A percentile compares a stretch with the other conserved stretches of the same genome.
phyloP scores from a whole-genome alignment of 2,329 filamentous ascomycete species.

The Alternaria viburni region DNA sequence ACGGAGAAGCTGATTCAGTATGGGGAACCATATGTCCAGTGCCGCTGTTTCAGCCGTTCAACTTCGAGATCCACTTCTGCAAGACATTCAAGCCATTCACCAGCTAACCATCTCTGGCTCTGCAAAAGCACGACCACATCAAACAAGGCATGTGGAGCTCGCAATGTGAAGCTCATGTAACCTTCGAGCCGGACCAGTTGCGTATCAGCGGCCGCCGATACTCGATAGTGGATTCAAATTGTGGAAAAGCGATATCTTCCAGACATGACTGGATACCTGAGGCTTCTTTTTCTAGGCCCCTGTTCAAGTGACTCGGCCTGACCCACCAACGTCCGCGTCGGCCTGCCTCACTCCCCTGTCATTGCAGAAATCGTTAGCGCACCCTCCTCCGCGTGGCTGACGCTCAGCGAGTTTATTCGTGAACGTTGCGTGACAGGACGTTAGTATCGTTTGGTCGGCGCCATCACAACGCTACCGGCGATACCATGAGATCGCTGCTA shows the following conservation, averaged over 20 bases:
- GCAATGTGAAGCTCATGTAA: slow-evolving; percentile 26
- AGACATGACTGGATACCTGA: slow-evolving; percentile 20
- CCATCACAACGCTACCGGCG: slow-evolving; percentile 24
- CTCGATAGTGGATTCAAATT: slow-evolving; percentile 13
- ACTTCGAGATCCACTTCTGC: slow-evolving; percentile 22
- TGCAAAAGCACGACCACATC: slow-evolving; percentile 21
- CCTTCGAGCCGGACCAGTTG: slow-evolving; percentile 17
- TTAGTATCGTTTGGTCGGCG: slow-evolving; percentile 20
- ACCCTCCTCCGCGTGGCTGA: slow-evolving; percentile 27
- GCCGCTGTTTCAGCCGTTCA: slow-evolving; percentile 25
- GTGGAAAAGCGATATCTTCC: slow-evolving; percentile 20
- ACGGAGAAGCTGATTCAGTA: slow-evolving; percentile 5
- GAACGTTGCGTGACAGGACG: slow-evolving; percentile 27
- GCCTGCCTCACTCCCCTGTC: slow-evolving; percentile 32
- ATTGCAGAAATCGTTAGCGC: slow-evolving; percentile 24
- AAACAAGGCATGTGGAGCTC: slow-evolving; percentile 25
- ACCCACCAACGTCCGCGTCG: slow-evolving; percentile 41
- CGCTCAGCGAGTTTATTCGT: slow-evolving; percentile 25
- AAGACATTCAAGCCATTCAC: slow-evolving; percentile 18
- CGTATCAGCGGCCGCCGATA: slow-evolving; percentile 15
- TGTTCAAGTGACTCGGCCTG: slow-evolving; percentile 22
- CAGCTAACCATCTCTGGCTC: slow-evolving; percentile 13
- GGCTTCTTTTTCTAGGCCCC: slow-evolving; percentile 26
- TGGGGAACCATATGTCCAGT: slow-evolving; percentile 10
- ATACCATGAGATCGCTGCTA: slow-evolving; percentile 10